These are phyloP conservation scores for Trichoderma polysporum DNA, from an alignment of 2,329 filamentous ascomycete species.

Conservation along the genomic window DNA sequence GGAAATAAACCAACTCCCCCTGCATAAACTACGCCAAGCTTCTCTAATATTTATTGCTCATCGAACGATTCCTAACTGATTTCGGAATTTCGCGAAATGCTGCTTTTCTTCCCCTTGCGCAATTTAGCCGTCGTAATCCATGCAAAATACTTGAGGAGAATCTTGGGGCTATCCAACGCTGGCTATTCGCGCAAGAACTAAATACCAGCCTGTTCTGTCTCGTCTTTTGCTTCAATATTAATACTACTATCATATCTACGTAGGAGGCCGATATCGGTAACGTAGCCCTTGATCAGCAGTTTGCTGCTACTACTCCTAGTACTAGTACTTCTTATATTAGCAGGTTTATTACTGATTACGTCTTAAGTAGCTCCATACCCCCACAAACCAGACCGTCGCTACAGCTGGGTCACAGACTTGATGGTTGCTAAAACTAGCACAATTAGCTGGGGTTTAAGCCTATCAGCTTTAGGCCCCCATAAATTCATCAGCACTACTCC, in stretches of 20 bases:
- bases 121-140: background rate
- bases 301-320: background rate
- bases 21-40: background rate
- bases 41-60: background rate
- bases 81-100: background rate
- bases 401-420: background rate
- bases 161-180: too few relatives aligned
- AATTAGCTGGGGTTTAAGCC: background rate
- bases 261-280: background rate
- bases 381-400: background rate
- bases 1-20: constrained; percentile 4
- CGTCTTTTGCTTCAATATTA: too few relatives aligned
- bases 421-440: background rate
- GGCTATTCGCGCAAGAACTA: too few relatives aligned
- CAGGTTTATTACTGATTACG: background rate
- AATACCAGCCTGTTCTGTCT: too few relatives aligned
- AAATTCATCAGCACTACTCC: constrained; percentile 14
- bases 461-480: background rate
- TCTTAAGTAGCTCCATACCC: background rate
- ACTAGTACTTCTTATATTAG: background rate
- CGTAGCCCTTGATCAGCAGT: background rate
- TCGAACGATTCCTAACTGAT: background rate
- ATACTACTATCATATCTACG: too few relatives aligned
- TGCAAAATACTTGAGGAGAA: background rate
- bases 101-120: background rate